phyloP scores from a whole-genome alignment of 108 stramenopile genomes.

The Cyclotella choctawhatcheeana region DNA sequence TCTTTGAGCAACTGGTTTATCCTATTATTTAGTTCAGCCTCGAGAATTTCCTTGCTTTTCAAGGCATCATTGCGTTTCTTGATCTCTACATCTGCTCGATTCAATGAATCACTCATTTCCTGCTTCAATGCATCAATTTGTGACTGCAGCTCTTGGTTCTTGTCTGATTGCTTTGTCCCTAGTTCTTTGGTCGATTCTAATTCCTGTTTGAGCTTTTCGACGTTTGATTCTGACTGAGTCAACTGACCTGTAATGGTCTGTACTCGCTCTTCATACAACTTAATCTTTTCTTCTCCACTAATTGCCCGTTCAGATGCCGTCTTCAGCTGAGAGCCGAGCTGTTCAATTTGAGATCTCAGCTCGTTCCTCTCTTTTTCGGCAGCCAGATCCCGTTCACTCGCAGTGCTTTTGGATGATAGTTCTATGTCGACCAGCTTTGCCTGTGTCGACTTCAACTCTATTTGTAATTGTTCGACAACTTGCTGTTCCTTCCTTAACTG shows the following conservation, averaged over 20 bases:
- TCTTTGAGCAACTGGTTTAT: conserved; percentile 15
- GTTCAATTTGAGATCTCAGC: background rate
- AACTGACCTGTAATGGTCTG: conserved; percentile 3
- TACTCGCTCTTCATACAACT: conserved; percentile 8
- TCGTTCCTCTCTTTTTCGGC: background rate
- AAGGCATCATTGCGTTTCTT: conserved; percentile 24
- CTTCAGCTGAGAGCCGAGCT: background rate
- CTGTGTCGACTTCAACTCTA: background rate
- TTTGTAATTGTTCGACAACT: background rate
- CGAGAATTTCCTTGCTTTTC: conserved; percentile 32
- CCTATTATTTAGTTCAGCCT: conserved; percentile 32
- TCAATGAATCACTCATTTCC: conserved; percentile 39
- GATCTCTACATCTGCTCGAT: conserved; percentile 32
- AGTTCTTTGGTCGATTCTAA: conserved; percentile 20
- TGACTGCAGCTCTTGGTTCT: conserved; percentile 28
- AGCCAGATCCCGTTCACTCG: conserved; percentile 3
- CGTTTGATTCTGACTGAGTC: background rate
- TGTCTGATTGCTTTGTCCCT: conserved; percentile 23
- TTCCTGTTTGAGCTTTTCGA: conserved; percentile 10
- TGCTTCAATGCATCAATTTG: conserved; percentile 24
- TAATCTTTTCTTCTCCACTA: background rate
- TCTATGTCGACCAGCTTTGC: conserved; percentile 4
- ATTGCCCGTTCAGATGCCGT: background rate
- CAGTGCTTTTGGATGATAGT: conserved; percentile 6
- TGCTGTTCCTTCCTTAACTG: background rate